Percentiles rank a stretch among this genome's conserved stretches.
phyloP scores from a whole-genome alignment of 345 rosid species.

The Sonneratia alba region DNA sequence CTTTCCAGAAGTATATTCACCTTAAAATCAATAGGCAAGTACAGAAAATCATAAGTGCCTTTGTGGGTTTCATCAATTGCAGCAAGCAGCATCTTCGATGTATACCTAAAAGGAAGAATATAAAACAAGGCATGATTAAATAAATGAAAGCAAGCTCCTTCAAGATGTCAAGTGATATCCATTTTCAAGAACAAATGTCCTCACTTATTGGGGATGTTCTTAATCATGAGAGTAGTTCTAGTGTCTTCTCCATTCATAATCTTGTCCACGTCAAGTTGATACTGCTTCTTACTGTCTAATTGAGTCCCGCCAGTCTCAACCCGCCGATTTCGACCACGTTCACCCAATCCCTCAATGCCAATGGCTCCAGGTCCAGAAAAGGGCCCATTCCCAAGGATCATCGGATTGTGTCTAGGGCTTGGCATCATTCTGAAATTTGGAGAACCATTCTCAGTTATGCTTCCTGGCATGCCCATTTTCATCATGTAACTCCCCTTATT shows the following conservation, averaged over 20 bases:
- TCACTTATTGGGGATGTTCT: constrained; percentile 96
- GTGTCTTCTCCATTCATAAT: constrained; percentile 67
- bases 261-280: constrained; percentile 82
- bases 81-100: constrained; percentile 90
- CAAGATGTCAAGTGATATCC: background rate
- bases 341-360: constrained; percentile 39
- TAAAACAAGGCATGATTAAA: constrained; percentile 10
- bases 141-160: background rate
- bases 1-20: constrained; percentile 23
- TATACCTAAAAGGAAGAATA: constrained; percentile 46
- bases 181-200: constrained; percentile 10
- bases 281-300: constrained; percentile 51
- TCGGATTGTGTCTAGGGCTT: constrained; percentile 36
- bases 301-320: constrained; percentile 42
- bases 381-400: constrained; percentile 42
- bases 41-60: constrained; percentile 84
- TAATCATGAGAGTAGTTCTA: constrained; percentile 84
- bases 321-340: constrained; percentile 38
- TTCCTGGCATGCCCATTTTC: constrained; percentile 40
- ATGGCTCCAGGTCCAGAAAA: constrained; percentile 36
- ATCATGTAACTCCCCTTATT: constrained; percentile 38
- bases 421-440: constrained; percentile 48
- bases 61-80: constrained; percentile 78
- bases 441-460: constrained; percentile 41
- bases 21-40: constrained; percentile 91